Percentiles rank a stretch among this genome's conserved stretches.
Evolutionary conservation across 805 yeast genomes (phyloP).

Genomic region (Lipomyces starkeyi): DNA sequence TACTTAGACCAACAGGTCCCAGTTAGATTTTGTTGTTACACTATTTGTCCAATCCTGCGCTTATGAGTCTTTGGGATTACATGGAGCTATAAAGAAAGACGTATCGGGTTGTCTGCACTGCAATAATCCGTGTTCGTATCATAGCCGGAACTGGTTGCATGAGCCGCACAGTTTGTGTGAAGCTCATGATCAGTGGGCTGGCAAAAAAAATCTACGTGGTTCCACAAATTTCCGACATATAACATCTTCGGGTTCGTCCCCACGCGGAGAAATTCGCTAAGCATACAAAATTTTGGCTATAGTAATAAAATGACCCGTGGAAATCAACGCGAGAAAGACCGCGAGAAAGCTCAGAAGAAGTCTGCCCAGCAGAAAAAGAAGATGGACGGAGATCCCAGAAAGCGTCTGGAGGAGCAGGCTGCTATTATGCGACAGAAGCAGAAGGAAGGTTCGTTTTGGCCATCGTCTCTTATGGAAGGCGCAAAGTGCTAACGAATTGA

Average conservation of each 20-base stretch:
- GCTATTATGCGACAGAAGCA: conserved; percentile 89
- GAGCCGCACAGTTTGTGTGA: too few relatives aligned
- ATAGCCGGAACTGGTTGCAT: too few relatives aligned
- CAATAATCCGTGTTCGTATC: too few relatives aligned
- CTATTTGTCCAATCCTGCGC: not conserved
- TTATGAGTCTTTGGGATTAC: too few relatives aligned
- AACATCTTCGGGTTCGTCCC: not conserved
- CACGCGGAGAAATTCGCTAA: not conserved
- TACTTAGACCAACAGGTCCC: too few relatives aligned
- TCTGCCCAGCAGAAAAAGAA: conserved; percentile 62
- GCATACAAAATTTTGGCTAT: not conserved
- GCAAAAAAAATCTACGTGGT: not conserved
- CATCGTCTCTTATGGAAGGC: not conserved
- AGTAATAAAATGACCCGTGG: conserved; percentile 66
- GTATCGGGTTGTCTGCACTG: too few relatives aligned
- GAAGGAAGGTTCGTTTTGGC: conserved; percentile 59
- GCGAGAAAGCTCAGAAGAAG: conserved; percentile 86
- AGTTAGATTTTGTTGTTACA: too few relatives aligned
- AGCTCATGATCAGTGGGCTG: too few relatives aligned
- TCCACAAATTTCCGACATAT: not conserved
- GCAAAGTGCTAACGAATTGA: not conserved
- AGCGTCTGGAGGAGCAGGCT: conserved; percentile 88
- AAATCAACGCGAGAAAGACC: conserved; percentile 92
- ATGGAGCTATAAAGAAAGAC: too few relatives aligned
- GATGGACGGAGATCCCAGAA: conserved; percentile 81